Conservation (phyloP, 202 grass and related monocot genomes). For the Bolboschoenoplectus hybrid region DNA sequence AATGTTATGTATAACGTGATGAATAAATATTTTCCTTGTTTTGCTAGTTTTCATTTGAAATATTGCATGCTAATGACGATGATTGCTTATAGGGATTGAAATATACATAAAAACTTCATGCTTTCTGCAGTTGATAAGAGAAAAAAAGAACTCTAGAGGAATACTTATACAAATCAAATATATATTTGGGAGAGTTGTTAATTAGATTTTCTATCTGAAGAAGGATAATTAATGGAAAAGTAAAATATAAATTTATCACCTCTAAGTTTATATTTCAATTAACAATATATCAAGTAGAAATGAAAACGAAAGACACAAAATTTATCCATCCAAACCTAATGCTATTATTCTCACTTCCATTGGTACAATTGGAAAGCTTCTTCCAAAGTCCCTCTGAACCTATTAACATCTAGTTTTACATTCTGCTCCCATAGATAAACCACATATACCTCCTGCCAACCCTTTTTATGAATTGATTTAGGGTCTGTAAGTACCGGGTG, state of each 20-base stretch:
- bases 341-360: constrained; percentile 20
- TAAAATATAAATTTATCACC: constrained; percentile 17
- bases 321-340: constrained; percentile 21
- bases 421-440: constrained; percentile 56
- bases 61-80: neutral
- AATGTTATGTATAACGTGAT: neutral
- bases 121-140: neutral
- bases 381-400: constrained; percentile 49
- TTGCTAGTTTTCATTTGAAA: neutral
- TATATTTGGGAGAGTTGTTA: neutral
- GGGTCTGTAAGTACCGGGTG: constrained; percentile 58
- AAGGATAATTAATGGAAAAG: neutral
- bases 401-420: constrained; percentile 58
- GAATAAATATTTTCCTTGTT: constrained; percentile 11
- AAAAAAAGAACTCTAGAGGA: neutral
- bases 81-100: neutral
- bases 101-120: neutral
- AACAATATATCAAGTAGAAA: neutral
- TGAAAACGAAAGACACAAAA: neutral
- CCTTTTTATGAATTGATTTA: constrained; percentile 40
- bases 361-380: constrained; percentile 40
- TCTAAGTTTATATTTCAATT: constrained; percentile 10
- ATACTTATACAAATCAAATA: neutral
- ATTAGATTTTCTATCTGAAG: neutral
- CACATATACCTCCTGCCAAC: constrained; percentile 32